Evolutionary conservation across 2,329 filamentous ascomycete genomes (phyloP), one percentile per base, ranked within the genome.

Genomic region (Fusarium avenaceum): DNA sequence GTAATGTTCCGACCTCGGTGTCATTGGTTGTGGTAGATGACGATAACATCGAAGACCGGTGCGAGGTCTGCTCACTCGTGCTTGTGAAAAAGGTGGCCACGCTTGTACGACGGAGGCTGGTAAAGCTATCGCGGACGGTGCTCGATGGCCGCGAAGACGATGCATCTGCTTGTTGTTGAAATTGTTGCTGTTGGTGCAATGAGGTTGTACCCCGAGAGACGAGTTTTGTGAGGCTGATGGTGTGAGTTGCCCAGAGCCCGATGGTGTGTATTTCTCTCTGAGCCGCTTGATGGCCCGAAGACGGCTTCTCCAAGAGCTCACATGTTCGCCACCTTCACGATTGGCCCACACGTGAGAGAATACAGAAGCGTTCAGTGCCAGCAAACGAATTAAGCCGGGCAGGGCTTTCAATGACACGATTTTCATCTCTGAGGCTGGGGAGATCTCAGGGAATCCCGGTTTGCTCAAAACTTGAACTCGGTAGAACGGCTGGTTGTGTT

Each of bases 331-430:
- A 7, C 90, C 91, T 67, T 91, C 87, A 46, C 89, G 86, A 73
- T 88, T 89, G 46, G 88, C 87, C 93, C 95, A 97, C n/a, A 97
- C 94, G 44, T 91, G 87, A 3, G 92, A 93, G 78, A 98, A 97
- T 10, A 98, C 93, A 15, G 93, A 96, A 0, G 96, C 94, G 75
- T 97, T 98, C 65, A 99, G 87, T 1, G 95, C 93, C 19, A 98
- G 84, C 46, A 97, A 89, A 38, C 96, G 90, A 53, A 97, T 92
- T 76, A 97, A 96, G 11, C 89, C 87, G 1, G 94, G 92, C 10
- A 99, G 84, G 14, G 93, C 93, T 70, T 89, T 90, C 32, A 95
- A 87, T 17, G 91, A 94, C 60, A 99, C 87, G 72, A 98, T 91
- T 78, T 98, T 98, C 10, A 92, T 90, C 67, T 95, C 92, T 0